phyloP scores from a whole-genome alignment of 345 rosid genomes.

The Rhizophora apiculata region DNA sequence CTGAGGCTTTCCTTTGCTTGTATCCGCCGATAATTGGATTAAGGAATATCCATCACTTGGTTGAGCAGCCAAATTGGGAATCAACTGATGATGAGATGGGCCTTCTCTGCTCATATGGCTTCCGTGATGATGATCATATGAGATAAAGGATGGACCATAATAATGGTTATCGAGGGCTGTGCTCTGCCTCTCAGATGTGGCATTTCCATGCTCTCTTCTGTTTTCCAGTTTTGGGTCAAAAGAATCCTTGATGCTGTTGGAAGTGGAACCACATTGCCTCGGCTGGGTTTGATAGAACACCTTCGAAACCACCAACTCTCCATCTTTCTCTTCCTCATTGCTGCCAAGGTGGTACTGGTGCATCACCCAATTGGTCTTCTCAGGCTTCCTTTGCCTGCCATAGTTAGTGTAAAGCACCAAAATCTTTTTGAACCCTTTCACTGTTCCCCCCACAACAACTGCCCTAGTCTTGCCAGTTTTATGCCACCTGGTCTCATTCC shows the following conservation, averaged over 20 bases:
- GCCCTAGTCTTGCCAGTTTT: conserved; percentile 93
- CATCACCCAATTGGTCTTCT: conserved; percentile 96
- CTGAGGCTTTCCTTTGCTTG: conserved; percentile 65
- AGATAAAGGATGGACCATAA: conserved; percentile 20
- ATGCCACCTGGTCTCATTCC: conserved; percentile 91
- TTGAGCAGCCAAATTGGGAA: conserved; percentile 50
- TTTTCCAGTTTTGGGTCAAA: conserved; percentile 16
- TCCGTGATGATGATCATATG: conserved; percentile 32
- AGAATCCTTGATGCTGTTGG: conserved; percentile 16
- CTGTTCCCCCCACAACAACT: conserved; percentile 37
- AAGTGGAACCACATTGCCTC: conserved; percentile 51
- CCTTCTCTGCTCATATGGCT: conserved; percentile 30
- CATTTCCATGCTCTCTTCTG: conserved; percentile 11
- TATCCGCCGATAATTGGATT: conserved; percentile 48
- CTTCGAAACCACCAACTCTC: conserved; percentile 77
- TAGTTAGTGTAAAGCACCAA: conserved; percentile 85
- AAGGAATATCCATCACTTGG: conserved; percentile 66
- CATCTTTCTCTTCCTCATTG: conserved; percentile 81
- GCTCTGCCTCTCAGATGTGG: conserved; percentile 2
- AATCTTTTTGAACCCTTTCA: conserved; percentile 81
- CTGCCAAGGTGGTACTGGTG: conserved; percentile 90
- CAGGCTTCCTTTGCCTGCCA: conserved; percentile 81
- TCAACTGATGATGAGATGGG: conserved; percentile 42
- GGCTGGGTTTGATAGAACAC: conserved; percentile 95
- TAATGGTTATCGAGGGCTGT: conserved; percentile 22